Evolutionary conservation across 805 yeast species (phyloP), one percentile per base, ranked within the genome.

Genomic region (Priceomyces haplophilus): DNA sequence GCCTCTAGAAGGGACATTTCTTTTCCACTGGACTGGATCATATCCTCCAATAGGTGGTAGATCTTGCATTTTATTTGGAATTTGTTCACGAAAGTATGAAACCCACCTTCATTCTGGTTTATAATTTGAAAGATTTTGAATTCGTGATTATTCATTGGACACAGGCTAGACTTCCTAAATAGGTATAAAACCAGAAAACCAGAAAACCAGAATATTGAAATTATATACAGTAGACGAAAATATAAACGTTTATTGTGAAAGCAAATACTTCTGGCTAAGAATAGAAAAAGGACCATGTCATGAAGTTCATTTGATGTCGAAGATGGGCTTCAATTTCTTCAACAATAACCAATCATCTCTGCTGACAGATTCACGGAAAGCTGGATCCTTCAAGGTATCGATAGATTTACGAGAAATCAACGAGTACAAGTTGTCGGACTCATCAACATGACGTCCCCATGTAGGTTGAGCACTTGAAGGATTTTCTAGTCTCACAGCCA

Each of bases 371-470:
- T 87, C 91, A 68, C 99, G 81, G 82, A 93, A 93, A 3, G 98
- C 97, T 33, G 96, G 95, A 58, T 93, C 99, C 72, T 93, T 93
- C 76, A 93, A 80, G n/a, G 96, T 86, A 64, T 93, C 97, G 54
- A 93, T 90, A 27, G 96, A 86, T 66, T 76, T 86, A 75, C 99
- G 82, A 10, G 93, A 62, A 50, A 93, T 79, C 71, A 85, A 75
- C n/a, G 99, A 91, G 69, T 90, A 93, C 61, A 93, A 73, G 36
- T 79, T 76, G 65, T 93, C 99, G 45, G 80, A 73, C 69, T 93
- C 99, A 65, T 89, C 96, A 54, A 93, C 95, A 62, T 93, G 99
- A 73, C 99, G 88, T 50, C 99, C 99, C 98, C 98, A 93, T 11
- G 88, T 83, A 42, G 99, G 98, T 70, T 89, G 96, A 51, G 87